Evolutionary conservation across 805 yeast genomes (phyloP).

Genomic region (Kuraishia floccosa): DNA sequence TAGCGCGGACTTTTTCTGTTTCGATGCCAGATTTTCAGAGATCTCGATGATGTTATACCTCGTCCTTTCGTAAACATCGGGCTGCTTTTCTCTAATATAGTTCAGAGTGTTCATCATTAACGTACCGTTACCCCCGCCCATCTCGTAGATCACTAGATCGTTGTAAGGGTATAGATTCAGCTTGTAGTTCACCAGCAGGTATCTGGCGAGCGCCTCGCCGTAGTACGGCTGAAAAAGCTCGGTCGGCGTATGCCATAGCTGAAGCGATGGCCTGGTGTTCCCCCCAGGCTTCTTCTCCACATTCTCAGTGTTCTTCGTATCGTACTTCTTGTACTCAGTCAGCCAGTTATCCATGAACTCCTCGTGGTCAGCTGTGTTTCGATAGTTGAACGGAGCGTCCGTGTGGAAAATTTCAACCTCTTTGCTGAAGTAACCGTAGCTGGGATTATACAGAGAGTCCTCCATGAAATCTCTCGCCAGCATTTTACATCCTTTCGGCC

Average conservation of each 20-base stretch:
- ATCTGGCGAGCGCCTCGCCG: slow-evolving; percentile 79
- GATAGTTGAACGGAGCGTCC: slow-evolving; percentile 52
- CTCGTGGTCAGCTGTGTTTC: slow-evolving; percentile 46
- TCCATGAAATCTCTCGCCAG: slow-evolving; percentile 72
- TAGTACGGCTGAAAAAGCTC: slow-evolving; percentile 77
- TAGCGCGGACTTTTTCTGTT: slow-evolving; percentile 26
- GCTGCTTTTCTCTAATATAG: slow-evolving; percentile 48
- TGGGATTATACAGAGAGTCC: slow-evolving; percentile 72
- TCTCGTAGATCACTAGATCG: slow-evolving; percentile 70
- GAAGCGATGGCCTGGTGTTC: slow-evolving; percentile 30
- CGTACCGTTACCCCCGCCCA: slow-evolving; percentile 89
- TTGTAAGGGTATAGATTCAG: slow-evolving; percentile 56
- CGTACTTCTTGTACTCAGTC: slow-evolving; percentile 44
- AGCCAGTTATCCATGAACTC: slow-evolving; percentile 65
- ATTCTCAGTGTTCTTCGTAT: slow-evolving; percentile 11
- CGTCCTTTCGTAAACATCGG: slow-evolving; percentile 62
- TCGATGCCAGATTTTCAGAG: slow-evolving; percentile 46
- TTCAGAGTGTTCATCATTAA: slow-evolving; percentile 66
- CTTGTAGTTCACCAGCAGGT: slow-evolving; percentile 61
- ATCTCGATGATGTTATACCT: slow-evolving; percentile 68
- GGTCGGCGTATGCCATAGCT: slow-evolving; percentile 86
- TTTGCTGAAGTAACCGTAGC: slow-evolving; percentile 72
- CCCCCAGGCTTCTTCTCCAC: neutral
- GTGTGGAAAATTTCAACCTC: slow-evolving; percentile 72
- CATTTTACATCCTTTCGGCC: slow-evolving; percentile 63